Percentiles rank a stretch among this genome's conserved stretches.
These are phyloP conservation scores for Penicillium longicatenatum DNA, from an alignment of 495 filamentous ascomycete genomes.

Conservation along the genomic window DNA sequence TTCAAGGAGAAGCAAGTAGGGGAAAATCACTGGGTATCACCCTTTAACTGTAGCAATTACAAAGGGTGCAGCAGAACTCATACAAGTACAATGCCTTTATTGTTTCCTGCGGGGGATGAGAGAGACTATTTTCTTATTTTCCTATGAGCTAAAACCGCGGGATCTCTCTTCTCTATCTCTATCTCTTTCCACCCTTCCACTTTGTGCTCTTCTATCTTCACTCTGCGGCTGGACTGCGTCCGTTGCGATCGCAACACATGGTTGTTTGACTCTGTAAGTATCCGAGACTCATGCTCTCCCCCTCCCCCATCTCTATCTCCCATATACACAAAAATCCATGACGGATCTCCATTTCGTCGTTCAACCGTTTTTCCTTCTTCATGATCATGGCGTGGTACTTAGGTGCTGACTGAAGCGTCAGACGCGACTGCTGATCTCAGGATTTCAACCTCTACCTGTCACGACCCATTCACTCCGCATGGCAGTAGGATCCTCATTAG, in stretches of 20 bases:
- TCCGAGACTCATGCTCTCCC: constrained; percentile 9
- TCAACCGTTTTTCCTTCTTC: neutral
- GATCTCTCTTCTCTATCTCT: constrained; percentile 5
- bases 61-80: neutral
- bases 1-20: too few species aligned
- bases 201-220: neutral
- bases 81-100: constrained; percentile 9
- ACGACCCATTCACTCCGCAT: constrained; percentile 9
- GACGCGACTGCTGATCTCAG: constrained; percentile 1
- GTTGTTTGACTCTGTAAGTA: constrained; percentile 26
- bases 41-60: too few species aligned
- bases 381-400: neutral
- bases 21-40: too few species aligned
- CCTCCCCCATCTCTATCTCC: neutral
- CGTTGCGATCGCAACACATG: constrained; percentile 27
- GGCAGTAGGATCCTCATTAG: neutral
- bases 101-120: neutral
- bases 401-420: neutral
- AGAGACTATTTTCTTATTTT: too few species aligned
- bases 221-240: constrained; percentile 14
- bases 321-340: neutral
- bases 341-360: neutral
- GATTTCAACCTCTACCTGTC: neutral
- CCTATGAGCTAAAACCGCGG: neutral
- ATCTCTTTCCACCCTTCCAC: neutral